Conservation (phyloP, 2,329 filamentous ascomycete species). For the Shiraia bambusicola region DNA sequence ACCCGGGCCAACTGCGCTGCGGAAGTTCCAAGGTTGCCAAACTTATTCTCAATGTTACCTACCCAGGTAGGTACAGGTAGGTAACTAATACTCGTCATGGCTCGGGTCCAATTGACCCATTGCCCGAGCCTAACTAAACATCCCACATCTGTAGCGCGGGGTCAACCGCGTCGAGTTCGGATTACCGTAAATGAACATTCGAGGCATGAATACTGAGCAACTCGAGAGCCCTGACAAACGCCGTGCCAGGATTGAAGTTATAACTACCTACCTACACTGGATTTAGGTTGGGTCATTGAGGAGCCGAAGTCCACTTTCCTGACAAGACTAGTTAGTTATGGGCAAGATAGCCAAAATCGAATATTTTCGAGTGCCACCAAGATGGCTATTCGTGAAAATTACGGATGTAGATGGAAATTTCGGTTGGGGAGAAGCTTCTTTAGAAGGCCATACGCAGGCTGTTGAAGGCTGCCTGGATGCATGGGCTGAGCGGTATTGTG, state of each 20-base stretch:
- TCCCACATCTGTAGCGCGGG: slow-evolving; percentile 20
- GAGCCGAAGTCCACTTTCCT: background rate
- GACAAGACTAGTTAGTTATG: slow-evolving; percentile 55
- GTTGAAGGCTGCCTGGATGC: slow-evolving; percentile 74
- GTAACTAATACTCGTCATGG: slow-evolving; percentile 6
- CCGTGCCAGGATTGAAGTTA: too few species aligned
- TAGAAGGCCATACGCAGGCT: slow-evolving; percentile 72
- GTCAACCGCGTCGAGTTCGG: slow-evolving; percentile 30
- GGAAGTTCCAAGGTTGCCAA: slow-evolving; percentile 4
- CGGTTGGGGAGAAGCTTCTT: slow-evolving; percentile 74
- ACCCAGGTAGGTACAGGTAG: too few species aligned
- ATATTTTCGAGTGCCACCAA: slow-evolving; percentile 72
- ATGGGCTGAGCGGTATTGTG: slow-evolving; percentile 62
- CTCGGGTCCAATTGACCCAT: slow-evolving; percentile 30
- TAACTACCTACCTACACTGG: too few species aligned
- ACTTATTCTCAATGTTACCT: slow-evolving; percentile 16
- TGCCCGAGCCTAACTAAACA: slow-evolving; percentile 30
- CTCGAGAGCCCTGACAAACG: background rate
- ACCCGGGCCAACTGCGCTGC: too few species aligned
- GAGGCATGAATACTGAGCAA: background rate
- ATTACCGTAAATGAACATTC: slow-evolving; percentile 9
- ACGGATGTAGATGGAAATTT: slow-evolving; percentile 64
- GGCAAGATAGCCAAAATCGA: slow-evolving; percentile 66
- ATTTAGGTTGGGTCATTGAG: background rate
- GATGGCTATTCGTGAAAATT: slow-evolving; percentile 79